Evolutionary conservation across 306 rosid genomes (phyloP).

Genomic region (Rosa lucieae): DNA sequence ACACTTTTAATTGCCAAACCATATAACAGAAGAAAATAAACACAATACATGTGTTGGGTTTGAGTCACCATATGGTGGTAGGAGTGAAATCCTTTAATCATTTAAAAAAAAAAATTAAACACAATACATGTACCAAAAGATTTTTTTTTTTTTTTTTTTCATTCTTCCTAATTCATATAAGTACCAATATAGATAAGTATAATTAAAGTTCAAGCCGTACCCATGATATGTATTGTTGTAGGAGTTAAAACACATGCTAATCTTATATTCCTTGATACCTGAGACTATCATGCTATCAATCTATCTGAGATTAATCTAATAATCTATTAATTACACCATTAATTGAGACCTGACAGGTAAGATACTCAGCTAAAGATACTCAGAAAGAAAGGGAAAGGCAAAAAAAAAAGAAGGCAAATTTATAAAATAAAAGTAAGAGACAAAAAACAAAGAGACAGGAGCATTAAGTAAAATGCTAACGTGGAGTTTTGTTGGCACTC

Average conservation of each 20-base stretch:
- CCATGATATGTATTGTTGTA: not conserved
- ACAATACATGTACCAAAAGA: too few species aligned
- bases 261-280: not conserved
- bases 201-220: not conserved
- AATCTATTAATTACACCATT: not conserved
- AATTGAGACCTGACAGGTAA: not conserved
- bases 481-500: slow-evolving; percentile 27
- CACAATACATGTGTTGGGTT: too few species aligned
- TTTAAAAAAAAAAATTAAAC: too few species aligned
- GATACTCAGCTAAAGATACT: not conserved
- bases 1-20: not conserved
- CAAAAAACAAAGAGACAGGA: not conserved
- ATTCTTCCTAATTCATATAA: too few species aligned
- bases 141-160: too few species aligned
- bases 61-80: too few species aligned
- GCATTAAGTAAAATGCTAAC: slow-evolving; percentile 6
- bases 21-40: not conserved
- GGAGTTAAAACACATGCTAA: not conserved
- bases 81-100: too few species aligned
- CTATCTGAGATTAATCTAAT: not conserved
- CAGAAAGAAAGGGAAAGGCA: too few species aligned
- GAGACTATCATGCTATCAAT: not conserved
- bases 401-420: too few species aligned
- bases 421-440: not conserved
- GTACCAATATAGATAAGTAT: not conserved